Percentiles rank a stretch among this genome's conserved stretches.
phyloP scores from a whole-genome alignment of 1,284 basidiomycete species.

The Mycosarcoma maydis region DNA sequence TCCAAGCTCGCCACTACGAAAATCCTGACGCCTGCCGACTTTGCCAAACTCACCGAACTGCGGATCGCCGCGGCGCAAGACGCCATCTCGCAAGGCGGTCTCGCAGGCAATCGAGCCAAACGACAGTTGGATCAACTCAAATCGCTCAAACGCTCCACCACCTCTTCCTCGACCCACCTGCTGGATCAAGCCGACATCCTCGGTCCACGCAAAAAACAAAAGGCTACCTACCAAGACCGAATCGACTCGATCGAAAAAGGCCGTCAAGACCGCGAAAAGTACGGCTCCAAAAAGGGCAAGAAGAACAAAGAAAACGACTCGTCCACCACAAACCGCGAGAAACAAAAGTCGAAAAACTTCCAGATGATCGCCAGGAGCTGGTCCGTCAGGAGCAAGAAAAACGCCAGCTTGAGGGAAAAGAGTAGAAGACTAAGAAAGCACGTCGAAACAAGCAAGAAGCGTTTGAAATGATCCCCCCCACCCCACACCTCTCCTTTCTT shows the following conservation, averaged over 20 bases:
- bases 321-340: slow-evolving; percentile 60
- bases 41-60: slow-evolving; percentile 89
- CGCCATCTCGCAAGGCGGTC: slow-evolving; percentile 68
- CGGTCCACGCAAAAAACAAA: slow-evolving; percentile 91
- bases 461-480: slow-evolving; percentile 50
- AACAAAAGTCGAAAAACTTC: slow-evolving; percentile 63
- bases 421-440: slow-evolving; percentile 56
- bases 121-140: slow-evolving; percentile 74
- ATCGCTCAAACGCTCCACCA: slow-evolving; percentile 70
- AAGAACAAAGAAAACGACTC: slow-evolving; percentile 64
- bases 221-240: slow-evolving; percentile 92
- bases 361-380: slow-evolving; percentile 62
- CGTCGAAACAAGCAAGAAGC: slow-evolving; percentile 61
- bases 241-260: slow-evolving; percentile 91
- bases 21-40: slow-evolving; percentile 97
- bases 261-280: slow-evolving; percentile 94
- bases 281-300: slow-evolving; percentile 71
- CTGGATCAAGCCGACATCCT: slow-evolving; percentile 73
- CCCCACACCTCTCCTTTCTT: no score
- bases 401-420: slow-evolving; percentile 63
- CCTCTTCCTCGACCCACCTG: slow-evolving; percentile 61
- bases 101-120: slow-evolving; percentile 51
- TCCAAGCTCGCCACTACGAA: slow-evolving; percentile 76
- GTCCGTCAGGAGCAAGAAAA: slow-evolving; percentile 63
- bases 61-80: slow-evolving; percentile 79